These are phyloP conservation scores for Fusarium torulosum DNA, from an alignment of 2,329 filamentous ascomycete genomes.

Conservation along the genomic window DNA sequence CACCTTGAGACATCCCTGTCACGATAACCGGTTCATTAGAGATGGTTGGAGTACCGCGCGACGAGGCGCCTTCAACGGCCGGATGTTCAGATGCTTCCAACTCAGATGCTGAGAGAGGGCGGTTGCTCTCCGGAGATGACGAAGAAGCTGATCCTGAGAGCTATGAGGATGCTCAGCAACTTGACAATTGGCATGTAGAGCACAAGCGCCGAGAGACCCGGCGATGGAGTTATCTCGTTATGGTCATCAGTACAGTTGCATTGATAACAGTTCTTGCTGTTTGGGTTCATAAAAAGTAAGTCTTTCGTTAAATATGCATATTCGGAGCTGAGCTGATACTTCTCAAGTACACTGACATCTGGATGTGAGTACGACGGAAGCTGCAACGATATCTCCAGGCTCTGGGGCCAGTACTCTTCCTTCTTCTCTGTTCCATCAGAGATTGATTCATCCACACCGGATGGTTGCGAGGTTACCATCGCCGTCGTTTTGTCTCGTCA, in stretches of 20 bases:
- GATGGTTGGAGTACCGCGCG: constrained; percentile 33
- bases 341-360: constrained; percentile 20
- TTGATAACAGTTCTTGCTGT: constrained; percentile 35
- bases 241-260: constrained; percentile 36
- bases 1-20: constrained; percentile 27
- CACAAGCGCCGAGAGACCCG: constrained; percentile 39
- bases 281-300: constrained; percentile 43
- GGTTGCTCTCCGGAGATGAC: constrained; percentile 26
- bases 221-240: constrained; percentile 41
- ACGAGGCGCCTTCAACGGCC: constrained; percentile 29
- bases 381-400: constrained; percentile 71
- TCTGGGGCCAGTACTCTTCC: constrained; percentile 90
- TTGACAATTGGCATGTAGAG: constrained; percentile 37
- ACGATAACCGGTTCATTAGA: constrained; percentile 27
- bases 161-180: constrained; percentile 31
- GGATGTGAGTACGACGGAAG: constrained; percentile 47
- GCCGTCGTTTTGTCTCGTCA: constrained; percentile 86
- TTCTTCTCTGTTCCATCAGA: constrained; percentile 81
- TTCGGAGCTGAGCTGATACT: constrained; percentile 1
- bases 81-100: constrained; percentile 29
- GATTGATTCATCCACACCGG: constrained; percentile 70
- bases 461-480: constrained; percentile 80
- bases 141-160: constrained; percentile 21
- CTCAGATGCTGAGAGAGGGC: constrained; percentile 27
- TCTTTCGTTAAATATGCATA: not conserved